Percentiles rank a stretch among this genome's conserved stretches.
phyloP scores from a whole-genome alignment of 352 stramenopile genomes.

The Phytophthora litchii region DNA sequence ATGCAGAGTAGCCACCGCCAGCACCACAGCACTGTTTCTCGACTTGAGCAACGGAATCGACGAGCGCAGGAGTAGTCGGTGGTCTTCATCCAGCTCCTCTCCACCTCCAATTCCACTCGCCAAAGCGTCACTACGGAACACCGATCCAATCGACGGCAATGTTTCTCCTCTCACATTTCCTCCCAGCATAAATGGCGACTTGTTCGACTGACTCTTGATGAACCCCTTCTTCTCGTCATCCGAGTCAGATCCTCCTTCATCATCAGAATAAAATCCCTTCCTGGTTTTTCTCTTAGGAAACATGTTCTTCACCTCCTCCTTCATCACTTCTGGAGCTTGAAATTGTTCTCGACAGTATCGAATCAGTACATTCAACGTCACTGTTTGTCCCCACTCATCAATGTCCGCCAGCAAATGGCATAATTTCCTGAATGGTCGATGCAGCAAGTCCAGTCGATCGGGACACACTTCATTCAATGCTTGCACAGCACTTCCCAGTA shows the following conservation, averaged over 20 bases:
- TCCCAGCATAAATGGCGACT: conserved; percentile 58
- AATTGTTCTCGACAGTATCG: conserved; percentile 98
- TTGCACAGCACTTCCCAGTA: conserved; percentile 95
- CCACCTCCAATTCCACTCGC: conserved; percentile 68
- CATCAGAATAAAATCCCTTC: conserved; percentile 96
- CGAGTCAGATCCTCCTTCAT: conserved; percentile 90
- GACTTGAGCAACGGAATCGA: conserved; percentile 97
- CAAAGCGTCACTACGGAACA: conserved; percentile 74
- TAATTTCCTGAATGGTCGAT: conserved; percentile 96
- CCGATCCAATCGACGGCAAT: conserved; percentile 72
- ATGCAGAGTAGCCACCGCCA: conserved; percentile 96
- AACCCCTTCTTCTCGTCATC: conserved; percentile 36
- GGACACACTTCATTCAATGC: conserved; percentile 97
- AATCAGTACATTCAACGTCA: conserved; percentile 93
- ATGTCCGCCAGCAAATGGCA: conserved; percentile 98
- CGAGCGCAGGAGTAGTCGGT: conserved; percentile 94
- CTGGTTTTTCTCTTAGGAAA: conserved; percentile 79
- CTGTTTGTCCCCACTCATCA: conserved; percentile 98
- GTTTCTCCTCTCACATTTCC: conserved; percentile 39
- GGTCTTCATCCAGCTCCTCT: conserved; percentile 95
- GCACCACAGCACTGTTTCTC: conserved; percentile 96
- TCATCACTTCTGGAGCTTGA: conserved; percentile 68
- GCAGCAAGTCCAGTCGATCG: conserved; percentile 94
- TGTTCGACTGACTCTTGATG: conserved; percentile 30
- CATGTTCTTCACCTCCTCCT: conserved; percentile 50